These are phyloP conservation scores for Ascobolus immersus DNA, from an alignment of 495 filamentous ascomycete genomes.

Conservation along the genomic window DNA sequence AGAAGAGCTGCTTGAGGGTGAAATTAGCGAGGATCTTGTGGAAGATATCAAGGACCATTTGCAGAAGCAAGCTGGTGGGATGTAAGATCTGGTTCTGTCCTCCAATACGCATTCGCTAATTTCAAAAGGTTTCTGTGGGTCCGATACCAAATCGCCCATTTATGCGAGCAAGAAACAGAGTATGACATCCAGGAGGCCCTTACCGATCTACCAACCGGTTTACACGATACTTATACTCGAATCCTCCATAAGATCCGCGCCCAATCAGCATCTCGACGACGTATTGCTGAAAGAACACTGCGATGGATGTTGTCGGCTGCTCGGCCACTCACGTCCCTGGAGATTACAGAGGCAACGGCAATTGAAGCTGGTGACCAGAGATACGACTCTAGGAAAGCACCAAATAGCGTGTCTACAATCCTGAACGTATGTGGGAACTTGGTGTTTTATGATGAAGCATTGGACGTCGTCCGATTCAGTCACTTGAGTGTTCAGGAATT, in stretches of 20 bases:
- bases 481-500: neutral
- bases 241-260: neutral
- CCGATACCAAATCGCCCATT: neutral
- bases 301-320: neutral
- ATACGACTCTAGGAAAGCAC: neutral
- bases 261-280: neutral
- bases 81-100: neutral
- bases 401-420: neutral
- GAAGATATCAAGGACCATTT: neutral
- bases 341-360: neutral
- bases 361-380: neutral
- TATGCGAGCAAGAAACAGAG: slow-evolving; percentile 1
- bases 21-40: neutral
- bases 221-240: neutral
- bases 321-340: neutral
- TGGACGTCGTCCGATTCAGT: neutral
- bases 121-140: neutral
- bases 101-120: neutral
- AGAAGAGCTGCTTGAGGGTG: neutral
- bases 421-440: slow-evolving; percentile 1
- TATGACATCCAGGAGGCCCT: neutral
- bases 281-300: neutral
- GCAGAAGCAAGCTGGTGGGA: neutral
- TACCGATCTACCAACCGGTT: neutral
- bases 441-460: neutral